These are phyloP conservation scores for Ceratocystis ficicola DNA, from an alignment of 2,329 filamentous ascomycete genomes.

Conservation along the genomic window DNA sequence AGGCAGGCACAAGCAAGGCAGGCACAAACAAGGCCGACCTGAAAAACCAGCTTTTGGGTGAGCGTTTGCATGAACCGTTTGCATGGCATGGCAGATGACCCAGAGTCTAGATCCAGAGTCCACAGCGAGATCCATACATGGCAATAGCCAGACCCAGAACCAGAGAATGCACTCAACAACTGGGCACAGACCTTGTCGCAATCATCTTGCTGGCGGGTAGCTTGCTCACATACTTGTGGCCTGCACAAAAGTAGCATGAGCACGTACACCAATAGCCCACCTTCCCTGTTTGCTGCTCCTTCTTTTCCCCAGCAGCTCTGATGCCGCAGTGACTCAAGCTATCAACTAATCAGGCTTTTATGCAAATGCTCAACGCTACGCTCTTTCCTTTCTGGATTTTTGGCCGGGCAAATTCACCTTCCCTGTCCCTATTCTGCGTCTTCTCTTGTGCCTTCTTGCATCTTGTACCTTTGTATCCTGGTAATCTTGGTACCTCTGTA, in stretches of 20 bases:
- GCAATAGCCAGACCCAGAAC: background rate
- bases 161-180: background rate
- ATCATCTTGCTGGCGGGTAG: background rate
- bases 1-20: background rate
- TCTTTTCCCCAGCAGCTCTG: background rate
- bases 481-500: background rate
- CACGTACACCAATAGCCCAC: background rate
- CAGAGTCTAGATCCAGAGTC: no score
- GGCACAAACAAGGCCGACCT: background rate
- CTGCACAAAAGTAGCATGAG: background rate
- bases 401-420: background rate
- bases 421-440: background rate
- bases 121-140: no score
- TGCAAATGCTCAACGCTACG: background rate
- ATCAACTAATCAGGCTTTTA: background rate
- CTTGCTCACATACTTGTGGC: conserved; percentile 3
- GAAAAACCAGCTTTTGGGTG: background rate
- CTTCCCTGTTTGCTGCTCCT: background rate
- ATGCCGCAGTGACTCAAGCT: background rate
- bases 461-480: background rate
- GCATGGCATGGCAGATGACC: background rate
- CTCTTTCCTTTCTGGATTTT: background rate
- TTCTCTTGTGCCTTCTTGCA: background rate
- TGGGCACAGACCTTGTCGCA: background rate
- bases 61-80: background rate